These are phyloP conservation scores for Puccinia coronata DNA, from an alignment of 1,284 basidiomycete genomes.

Conservation along the genomic window DNA sequence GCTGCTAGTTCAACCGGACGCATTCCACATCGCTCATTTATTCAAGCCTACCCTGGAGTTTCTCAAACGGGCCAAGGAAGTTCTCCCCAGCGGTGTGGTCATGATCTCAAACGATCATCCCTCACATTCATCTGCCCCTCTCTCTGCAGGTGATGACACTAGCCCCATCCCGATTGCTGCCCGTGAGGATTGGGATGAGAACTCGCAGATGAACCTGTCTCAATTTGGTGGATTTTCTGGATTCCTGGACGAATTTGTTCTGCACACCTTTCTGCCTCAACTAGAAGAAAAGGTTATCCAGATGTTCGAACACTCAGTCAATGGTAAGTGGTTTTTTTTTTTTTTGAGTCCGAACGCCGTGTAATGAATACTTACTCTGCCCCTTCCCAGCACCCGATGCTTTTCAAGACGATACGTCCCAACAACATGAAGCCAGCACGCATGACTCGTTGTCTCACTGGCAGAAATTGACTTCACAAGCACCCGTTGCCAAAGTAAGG, in stretches of 20 bases:
- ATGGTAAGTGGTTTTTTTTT: slow-evolving; percentile 63
- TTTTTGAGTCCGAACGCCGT: neutral
- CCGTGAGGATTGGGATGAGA: slow-evolving; percentile 34
- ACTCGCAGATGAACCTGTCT: slow-evolving; percentile 4
- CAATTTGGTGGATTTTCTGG: slow-evolving; percentile 69
- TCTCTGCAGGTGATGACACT: neutral
- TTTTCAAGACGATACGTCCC: slow-evolving; percentile 71
- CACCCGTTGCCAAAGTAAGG: slow-evolving; percentile 76
- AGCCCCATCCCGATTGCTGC: neutral
- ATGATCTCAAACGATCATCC: slow-evolving; percentile 62
- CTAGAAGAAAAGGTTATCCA: slow-evolving; percentile 89
- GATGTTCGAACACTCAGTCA: slow-evolving; percentile 81
- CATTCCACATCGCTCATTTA: slow-evolving; percentile 89
- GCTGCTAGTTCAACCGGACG: slow-evolving; percentile 81
- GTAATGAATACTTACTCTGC: neutral
- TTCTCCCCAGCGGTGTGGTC: slow-evolving; percentile 70
- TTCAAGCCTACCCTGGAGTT: slow-evolving; percentile 91
- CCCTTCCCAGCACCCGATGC: slow-evolving; percentile 64
- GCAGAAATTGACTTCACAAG: slow-evolving; percentile 64
- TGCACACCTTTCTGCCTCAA: slow-evolving; percentile 88
- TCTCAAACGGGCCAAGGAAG: slow-evolving; percentile 69
- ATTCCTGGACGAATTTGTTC: slow-evolving; percentile 89
- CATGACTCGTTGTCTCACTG: neutral
- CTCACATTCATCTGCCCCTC: neutral
- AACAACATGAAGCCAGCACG: slow-evolving; percentile 1